Percentiles rank a stretch among this genome's conserved stretches.
Conservation (phyloP, 192 early-diverging fungal species). For the Backusella australiensis region DNA sequence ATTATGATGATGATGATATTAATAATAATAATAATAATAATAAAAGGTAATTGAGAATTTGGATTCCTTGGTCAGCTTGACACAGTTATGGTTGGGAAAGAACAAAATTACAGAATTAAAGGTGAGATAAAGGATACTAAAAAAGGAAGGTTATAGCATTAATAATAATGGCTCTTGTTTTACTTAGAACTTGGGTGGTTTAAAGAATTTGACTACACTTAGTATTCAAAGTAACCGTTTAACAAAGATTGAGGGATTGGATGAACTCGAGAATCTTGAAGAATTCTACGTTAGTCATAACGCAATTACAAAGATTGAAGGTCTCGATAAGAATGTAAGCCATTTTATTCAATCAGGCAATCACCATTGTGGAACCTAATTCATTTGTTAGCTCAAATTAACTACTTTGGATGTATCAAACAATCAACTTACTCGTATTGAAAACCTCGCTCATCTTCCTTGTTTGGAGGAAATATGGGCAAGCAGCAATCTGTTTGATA, state of each 20-base stretch:
- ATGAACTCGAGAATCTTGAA: slow-evolving; percentile 66
- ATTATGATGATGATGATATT: neutral
- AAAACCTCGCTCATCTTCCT: slow-evolving; percentile 67
- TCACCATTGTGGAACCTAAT: neutral
- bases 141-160: neutral
- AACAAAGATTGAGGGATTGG: slow-evolving; percentile 70
- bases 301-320: slow-evolving; percentile 72
- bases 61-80: slow-evolving; percentile 73
- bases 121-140: slow-evolving; percentile 35
- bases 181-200: slow-evolving; percentile 52
- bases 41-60: slow-evolving; percentile 76
- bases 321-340: slow-evolving; percentile 74
- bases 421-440: slow-evolving; percentile 73
- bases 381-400: slow-evolving; percentile 47
- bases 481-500: slow-evolving; percentile 69
- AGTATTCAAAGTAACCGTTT: slow-evolving; percentile 91
- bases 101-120: slow-evolving; percentile 91
- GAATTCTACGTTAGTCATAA: slow-evolving; percentile 95
- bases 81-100: slow-evolving; percentile 95
- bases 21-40: neutral
- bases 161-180: no score
- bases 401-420: slow-evolving; percentile 83
- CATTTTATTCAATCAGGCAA: neutral
- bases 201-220: slow-evolving; percentile 66
- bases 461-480: slow-evolving; percentile 91